Evolutionary conservation across 176 grass and related monocot species (phyloP).

Genomic region (Alloteropsis semialata): DNA sequence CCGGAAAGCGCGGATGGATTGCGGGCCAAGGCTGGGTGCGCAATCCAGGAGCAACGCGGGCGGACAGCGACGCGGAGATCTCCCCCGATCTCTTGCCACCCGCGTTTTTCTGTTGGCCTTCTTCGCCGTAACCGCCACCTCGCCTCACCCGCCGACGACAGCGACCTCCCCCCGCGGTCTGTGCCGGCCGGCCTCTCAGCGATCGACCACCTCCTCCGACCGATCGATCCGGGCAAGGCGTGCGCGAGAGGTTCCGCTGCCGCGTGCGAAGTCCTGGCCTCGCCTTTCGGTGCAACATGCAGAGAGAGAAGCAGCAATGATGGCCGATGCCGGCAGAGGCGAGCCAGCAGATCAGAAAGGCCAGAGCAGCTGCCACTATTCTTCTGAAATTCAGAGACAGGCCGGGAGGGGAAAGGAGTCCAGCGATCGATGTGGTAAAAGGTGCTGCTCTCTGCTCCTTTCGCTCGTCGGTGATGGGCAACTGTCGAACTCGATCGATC

Average conservation of each 20-base stretch:
- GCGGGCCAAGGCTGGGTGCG: conserved; percentile 63
- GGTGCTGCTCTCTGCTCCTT: conserved; percentile 1
- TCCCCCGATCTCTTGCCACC: conserved; percentile 33
- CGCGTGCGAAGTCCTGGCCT: not conserved
- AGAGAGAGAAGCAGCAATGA: conserved; percentile 14
- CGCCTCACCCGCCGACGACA: conserved; percentile 67
- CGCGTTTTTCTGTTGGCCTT: conserved; percentile 58
- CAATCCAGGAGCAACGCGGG: conserved; percentile 57
- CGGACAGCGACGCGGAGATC: conserved; percentile 56
- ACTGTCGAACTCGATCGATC: conserved; percentile 10
- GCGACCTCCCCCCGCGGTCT: conserved; percentile 36
- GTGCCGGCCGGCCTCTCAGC: conserved; percentile 12
- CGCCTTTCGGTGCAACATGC: not conserved
- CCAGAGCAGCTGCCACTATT: not conserved
- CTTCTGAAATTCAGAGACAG: not conserved
- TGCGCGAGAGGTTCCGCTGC: not conserved
- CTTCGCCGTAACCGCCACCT: conserved; percentile 86
- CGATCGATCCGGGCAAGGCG: not conserved
- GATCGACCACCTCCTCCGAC: not conserved
- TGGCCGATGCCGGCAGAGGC: conserved; percentile 1
- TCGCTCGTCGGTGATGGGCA: not conserved
- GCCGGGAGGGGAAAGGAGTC: not conserved
- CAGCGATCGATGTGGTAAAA: not conserved
- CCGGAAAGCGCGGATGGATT: conserved; percentile 79
- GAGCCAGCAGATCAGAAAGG: not conserved